phyloP scores from a whole-genome alignment of 225 moss, liverwort and hornwort genomes.

The Marchantia paleacea region DNA sequence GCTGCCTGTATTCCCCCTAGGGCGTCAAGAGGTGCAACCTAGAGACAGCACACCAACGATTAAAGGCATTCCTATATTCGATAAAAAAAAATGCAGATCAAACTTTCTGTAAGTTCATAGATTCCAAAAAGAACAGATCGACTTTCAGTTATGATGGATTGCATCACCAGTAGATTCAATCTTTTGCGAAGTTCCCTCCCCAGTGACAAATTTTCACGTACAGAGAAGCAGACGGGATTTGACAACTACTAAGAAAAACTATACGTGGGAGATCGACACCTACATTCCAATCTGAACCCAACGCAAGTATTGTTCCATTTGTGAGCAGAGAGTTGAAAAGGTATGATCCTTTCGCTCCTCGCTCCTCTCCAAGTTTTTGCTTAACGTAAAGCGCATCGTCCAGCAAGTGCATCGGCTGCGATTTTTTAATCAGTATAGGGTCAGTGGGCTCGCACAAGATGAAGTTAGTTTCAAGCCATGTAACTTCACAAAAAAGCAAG shows the following conservation, averaged over 20 bases:
- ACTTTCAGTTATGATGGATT: too few relatives aligned
- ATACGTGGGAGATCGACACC: constrained; percentile 22
- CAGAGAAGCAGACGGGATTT: not conserved
- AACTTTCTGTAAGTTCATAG: too few relatives aligned
- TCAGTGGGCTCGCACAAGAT: not conserved
- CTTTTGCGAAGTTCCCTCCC: not conserved
- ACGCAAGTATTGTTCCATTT: constrained; percentile 66
- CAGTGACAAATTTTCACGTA: not conserved
- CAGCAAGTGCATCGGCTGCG: constrained; percentile 74
- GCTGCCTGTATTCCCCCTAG: constrained; percentile 74
- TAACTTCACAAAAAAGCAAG: not conserved
- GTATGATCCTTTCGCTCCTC: constrained; percentile 70
- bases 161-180: too few relatives aligned
- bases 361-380: constrained; percentile 63
- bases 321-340: constrained; percentile 59
- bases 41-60: constrained; percentile 7
- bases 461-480: not conserved
- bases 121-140: too few relatives aligned
- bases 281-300: constrained; percentile 94
- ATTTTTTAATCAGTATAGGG: not conserved
- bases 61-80: not conserved
- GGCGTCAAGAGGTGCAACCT: constrained; percentile 74
- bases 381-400: constrained; percentile 63
- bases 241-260: not conserved
- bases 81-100: too few relatives aligned